A percentile compares a stretch with the other conserved stretches of the same genome.
Evolutionary conservation across 2,329 filamentous ascomycete species (phyloP).

Genomic region (Colletotrichum plurivorum): DNA sequence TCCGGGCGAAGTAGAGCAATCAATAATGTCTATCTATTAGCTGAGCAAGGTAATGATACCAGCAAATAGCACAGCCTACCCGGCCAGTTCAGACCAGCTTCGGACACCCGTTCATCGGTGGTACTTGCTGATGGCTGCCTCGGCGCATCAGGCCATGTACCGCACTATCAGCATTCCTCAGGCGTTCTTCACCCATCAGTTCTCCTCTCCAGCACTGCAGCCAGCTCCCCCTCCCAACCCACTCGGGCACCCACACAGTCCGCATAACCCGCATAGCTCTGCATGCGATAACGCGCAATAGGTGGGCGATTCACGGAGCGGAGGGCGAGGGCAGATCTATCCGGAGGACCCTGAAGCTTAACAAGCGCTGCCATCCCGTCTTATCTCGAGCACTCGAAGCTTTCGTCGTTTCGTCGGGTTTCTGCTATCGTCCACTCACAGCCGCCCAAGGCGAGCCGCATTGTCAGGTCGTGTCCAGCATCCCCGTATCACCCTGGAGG

Average conservation of each 20-base stretch:
- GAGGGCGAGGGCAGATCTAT: constrained; percentile 36
- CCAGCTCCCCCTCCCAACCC: constrained; percentile 31
- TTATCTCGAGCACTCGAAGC: constrained; percentile 38
- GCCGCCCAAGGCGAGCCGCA: background rate
- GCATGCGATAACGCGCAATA: constrained; percentile 40
- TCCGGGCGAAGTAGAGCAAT: background rate
- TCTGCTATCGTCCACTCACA: constrained; percentile 12
- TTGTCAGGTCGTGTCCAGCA: constrained; percentile 5
- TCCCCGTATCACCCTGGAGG: background rate
- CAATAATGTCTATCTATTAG: too few species aligned
- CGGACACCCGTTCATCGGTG: constrained; percentile 1
- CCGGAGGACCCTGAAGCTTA: constrained; percentile 40
- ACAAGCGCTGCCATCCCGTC: constrained; percentile 40
- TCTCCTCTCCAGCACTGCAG: constrained; percentile 2
- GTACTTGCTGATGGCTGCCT: background rate
- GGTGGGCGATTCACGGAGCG: constrained; percentile 30
- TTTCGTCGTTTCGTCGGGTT: constrained; percentile 26
- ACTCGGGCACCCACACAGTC: constrained; percentile 33
- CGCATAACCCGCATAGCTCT: constrained; percentile 38
- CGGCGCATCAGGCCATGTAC: constrained; percentile 19
- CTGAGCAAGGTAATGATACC: constrained; percentile 11
- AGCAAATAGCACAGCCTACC: constrained; percentile 6
- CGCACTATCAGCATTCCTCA: constrained; percentile 32
- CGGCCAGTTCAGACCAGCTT: constrained; percentile 9
- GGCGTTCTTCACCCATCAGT: constrained; percentile 29